These are phyloP conservation scores for Sugiyamaella novakii DNA, from an alignment of 1,139 yeast species.

Conservation along the genomic window DNA sequence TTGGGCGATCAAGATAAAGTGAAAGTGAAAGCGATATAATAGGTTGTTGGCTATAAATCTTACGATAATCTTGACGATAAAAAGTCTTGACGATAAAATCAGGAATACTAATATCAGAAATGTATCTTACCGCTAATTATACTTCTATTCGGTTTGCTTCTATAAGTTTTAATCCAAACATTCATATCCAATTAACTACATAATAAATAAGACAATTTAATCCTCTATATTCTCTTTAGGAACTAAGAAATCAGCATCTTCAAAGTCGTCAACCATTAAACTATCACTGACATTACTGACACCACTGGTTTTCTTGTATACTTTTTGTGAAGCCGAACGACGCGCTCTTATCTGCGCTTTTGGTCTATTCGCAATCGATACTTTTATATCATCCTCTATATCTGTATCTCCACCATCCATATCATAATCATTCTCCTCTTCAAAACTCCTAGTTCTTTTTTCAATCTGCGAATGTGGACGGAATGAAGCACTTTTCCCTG, in stretches of 20 bases:
- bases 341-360: conserved; percentile 13
- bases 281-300: neutral
- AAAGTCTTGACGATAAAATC: no score
- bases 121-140: no score
- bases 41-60: no score
- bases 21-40: no score
- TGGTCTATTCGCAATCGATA: neutral
- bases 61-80: no score
- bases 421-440: conserved; percentile 33
- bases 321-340: neutral
- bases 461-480: neutral
- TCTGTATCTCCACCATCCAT: conserved; percentile 32
- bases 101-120: no score
- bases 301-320: neutral
- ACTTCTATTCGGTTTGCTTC: no score
- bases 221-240: conserved; percentile 17
- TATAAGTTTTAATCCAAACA: no score
- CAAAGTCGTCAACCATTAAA: conserved; percentile 24
- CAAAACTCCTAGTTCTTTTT: conserved; percentile 25
- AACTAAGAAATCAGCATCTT: conserved; percentile 26
- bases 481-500: no score
- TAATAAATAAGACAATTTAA: neutral
- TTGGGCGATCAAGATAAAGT: no score
- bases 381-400: conserved; percentile 29
- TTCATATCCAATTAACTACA: neutral